Evolutionary conservation across 805 yeast genomes (phyloP).

Genomic region (Candida adriatica): DNA sequence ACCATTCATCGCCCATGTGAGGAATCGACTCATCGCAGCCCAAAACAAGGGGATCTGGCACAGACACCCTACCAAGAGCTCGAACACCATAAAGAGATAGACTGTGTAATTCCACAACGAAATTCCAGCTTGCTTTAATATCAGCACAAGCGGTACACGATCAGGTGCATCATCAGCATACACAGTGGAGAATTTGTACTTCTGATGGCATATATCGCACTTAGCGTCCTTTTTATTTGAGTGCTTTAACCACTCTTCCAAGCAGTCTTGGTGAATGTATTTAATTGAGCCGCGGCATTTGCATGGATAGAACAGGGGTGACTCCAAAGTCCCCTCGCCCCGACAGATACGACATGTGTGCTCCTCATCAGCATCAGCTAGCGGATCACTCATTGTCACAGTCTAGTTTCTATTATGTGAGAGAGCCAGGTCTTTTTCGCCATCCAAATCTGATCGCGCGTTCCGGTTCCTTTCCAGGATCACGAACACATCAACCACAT

Average conservation of each 20-base stretch:
- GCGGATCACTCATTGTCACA: background rate
- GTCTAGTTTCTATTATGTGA: no score
- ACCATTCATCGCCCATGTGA: constrained; percentile 52
- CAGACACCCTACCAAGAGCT: constrained; percentile 32
- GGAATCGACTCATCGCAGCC: constrained; percentile 45
- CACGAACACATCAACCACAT: no score
- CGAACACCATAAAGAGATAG: constrained; percentile 15
- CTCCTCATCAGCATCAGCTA: constrained; percentile 23
- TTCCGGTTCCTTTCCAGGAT: constrained; percentile 1
- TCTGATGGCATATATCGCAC: constrained; percentile 86
- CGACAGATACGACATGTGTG: constrained; percentile 87
- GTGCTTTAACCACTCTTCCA: constrained; percentile 77
- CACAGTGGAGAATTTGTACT: constrained; percentile 60
- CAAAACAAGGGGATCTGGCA: constrained; percentile 54
- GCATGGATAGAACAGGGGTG: constrained; percentile 88
- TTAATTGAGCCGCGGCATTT: constrained; percentile 90
- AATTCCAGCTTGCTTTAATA: constrained; percentile 33
- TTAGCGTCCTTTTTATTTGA: constrained; percentile 40
- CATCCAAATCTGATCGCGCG: no score
- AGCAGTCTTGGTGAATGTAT: constrained; percentile 88
- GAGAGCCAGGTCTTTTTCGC: background rate
- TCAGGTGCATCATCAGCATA: constrained; percentile 62
- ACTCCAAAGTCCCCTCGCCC: constrained; percentile 73
- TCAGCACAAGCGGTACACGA: constrained; percentile 46
- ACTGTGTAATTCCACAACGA: constrained; percentile 9